These are phyloP conservation scores for Cetradonia linearis DNA, from an alignment of 495 filamentous ascomycete genomes.

Conservation along the genomic window DNA sequence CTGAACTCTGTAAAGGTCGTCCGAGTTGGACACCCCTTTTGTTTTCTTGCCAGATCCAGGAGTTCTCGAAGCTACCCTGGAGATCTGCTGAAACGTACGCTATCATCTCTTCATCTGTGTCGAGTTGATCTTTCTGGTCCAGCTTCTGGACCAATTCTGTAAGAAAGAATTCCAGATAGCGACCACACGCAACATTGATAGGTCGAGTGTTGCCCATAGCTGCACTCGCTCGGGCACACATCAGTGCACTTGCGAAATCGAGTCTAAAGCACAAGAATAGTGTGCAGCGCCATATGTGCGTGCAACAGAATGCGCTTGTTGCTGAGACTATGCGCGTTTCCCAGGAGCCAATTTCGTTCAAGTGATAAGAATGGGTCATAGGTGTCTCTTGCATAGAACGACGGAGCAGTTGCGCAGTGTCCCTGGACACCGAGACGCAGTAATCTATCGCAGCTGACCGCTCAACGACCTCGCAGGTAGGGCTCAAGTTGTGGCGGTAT, in stretches of 20 bases:
- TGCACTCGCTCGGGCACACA: conserved; percentile 60
- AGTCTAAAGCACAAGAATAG: conserved; percentile 68
- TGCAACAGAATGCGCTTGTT: conserved; percentile 59
- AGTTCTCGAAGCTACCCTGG: conserved; percentile 67
- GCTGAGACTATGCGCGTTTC: conserved; percentile 41
- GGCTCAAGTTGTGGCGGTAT: conserved; percentile 83
- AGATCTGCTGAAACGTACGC: conserved; percentile 83
- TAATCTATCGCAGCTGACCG: conserved; percentile 63
- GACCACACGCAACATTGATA: conserved; percentile 69
- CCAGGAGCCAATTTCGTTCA: conserved; percentile 33
- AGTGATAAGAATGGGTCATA: conserved; percentile 19
- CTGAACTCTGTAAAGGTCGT: conserved; percentile 12
- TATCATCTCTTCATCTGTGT: conserved; percentile 84
- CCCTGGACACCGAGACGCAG: conserved; percentile 62
- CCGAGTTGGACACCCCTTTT: conserved; percentile 30
- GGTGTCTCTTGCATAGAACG: conserved; percentile 44
- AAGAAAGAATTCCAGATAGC: conserved; percentile 77
- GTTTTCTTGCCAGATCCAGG: conserved; percentile 78
- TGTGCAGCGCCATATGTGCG: conserved; percentile 83
- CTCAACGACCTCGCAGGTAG: conserved; percentile 53
- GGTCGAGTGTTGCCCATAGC: conserved; percentile 58
- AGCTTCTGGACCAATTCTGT: conserved; percentile 48
- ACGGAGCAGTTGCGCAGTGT: conserved; percentile 65
- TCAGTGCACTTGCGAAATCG: conserved; percentile 59
- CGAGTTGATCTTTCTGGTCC: conserved; percentile 43